These are phyloP conservation scores for Sugiyamaella pinicola DNA, from an alignment of 1,139 yeast species.

Conservation along the genomic window DNA sequence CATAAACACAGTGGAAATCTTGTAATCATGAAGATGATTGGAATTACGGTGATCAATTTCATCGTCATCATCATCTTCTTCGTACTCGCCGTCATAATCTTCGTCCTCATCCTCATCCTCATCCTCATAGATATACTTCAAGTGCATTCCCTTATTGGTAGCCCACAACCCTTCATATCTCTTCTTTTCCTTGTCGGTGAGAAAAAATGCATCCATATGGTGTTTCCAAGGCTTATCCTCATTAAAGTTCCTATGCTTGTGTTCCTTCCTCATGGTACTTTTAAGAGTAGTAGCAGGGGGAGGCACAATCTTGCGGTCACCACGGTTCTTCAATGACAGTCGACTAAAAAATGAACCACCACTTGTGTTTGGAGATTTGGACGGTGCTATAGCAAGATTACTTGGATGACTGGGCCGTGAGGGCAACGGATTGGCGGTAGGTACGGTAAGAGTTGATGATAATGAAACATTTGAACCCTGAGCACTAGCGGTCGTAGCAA, in stretches of 20 bases:
- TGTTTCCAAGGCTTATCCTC: conserved; percentile 97
- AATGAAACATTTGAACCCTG: conserved; percentile 7
- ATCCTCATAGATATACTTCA: conserved; percentile 41
- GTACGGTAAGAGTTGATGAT: background rate
- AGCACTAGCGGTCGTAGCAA: background rate
- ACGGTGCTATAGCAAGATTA: background rate
- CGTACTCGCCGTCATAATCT: conserved; percentile 9
- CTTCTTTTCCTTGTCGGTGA: conserved; percentile 75
- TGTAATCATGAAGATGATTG: conserved; percentile 12
- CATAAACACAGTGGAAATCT: conserved; percentile 1
- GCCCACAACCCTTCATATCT: conserved; percentile 95
- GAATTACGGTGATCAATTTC: background rate
- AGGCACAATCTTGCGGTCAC: conserved; percentile 3
- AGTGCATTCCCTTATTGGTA: conserved; percentile 71
- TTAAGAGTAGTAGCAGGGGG: conserved; percentile 11
- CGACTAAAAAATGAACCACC: conserved; percentile 11
- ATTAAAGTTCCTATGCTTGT: conserved; percentile 60
- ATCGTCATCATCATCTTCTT: background rate
- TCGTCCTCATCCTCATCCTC: conserved; percentile 58
- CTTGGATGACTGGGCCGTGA: background rate
- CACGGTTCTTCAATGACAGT: conserved; percentile 1
- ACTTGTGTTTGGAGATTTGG: conserved; percentile 5
- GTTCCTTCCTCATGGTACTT: conserved; percentile 64
- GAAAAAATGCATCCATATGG: conserved; percentile 61
- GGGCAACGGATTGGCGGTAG: background rate